Evolutionary conservation across 2,329 filamentous ascomycete species (phyloP), one percentile per base, ranked within the genome.

Genomic region (Colletotrichum tropicale): DNA sequence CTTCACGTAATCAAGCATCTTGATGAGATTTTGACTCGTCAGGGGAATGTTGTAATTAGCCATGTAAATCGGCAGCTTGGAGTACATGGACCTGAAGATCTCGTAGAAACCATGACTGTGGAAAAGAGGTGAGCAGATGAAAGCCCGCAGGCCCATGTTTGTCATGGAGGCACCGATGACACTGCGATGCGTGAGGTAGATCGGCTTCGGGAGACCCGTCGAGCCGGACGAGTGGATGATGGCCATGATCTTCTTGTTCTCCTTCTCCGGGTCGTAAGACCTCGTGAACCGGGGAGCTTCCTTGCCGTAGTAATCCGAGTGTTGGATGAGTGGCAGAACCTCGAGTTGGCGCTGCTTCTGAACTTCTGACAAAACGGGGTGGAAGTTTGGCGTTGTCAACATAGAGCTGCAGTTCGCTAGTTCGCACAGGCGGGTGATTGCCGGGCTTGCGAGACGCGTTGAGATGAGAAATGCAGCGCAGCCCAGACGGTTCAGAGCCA

Each of bases 191-290:
- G 88, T 90, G 60, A 91, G 88, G 75, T 87, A 90, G 60, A 93
- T 92, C 0, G 91, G 91, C 75, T 93, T 93, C 0, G 92, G 91
- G 0, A 93, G 84, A 0, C 91, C 91, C 0, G 92, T 93, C 0
- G 88, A 91, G 8, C 91, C 91, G 9, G 79, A 82, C 18, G 52
- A 81, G 80, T 86, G 85, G 4, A 85, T 58, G 3, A 85, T 69
- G 30, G 32, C 32, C 12, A 52, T 30, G 16, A 43, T 61, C 24
- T 72, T 58, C n/a, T 21, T 60, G 24, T 66, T 72, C 38, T 72
- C 62, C 12, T 32, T 36, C 18, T 36, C 30, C 26, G 43, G 52
- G 1, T 66, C 52, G 2, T 55, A 64, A 3, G 61, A 24, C 1
- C 52, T 13, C 3, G 48, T 56, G 38, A 60, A 72, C 6, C 36